Conservation (phyloP, 2,329 filamentous ascomycete species). For the Trichoderma guizhouense region DNA sequence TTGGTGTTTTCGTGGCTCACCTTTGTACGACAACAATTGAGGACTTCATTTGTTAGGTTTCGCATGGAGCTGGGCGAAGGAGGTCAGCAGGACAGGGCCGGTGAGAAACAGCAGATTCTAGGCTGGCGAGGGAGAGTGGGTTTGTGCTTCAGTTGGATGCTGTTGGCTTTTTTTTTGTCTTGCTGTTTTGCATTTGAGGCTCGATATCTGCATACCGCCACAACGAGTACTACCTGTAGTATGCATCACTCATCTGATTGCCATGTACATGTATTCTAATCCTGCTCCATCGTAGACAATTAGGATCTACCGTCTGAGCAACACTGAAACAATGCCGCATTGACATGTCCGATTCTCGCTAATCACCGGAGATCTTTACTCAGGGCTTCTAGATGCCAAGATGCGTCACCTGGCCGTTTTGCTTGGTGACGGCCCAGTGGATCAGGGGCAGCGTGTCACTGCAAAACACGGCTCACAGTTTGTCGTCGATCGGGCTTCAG, state of each 20-base stretch:
- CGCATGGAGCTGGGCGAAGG: not conserved
- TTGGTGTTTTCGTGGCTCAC: not conserved
- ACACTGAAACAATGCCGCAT: not conserved
- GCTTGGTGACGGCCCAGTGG: not conserved
- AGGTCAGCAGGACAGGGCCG: slow-evolving; percentile 15
- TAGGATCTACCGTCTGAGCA: not conserved
- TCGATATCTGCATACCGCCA: slow-evolving; percentile 3
- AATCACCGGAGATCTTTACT: not conserved
- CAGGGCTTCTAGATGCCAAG: not conserved
- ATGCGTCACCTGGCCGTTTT: not conserved
- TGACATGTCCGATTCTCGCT: not conserved
- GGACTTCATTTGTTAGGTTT: not conserved
- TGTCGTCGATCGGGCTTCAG: not conserved
- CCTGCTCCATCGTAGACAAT: not conserved
- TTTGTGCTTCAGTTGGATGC: not conserved
- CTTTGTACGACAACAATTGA: not conserved
- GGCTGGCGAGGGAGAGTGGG: not conserved
- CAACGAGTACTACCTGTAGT: not conserved
- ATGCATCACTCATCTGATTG: not conserved
- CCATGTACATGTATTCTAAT: not conserved
- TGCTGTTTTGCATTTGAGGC: not conserved
- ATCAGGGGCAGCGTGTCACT: not conserved
- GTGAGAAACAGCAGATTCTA: not conserved
- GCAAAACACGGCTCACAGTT: not conserved
- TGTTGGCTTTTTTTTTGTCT: too few relatives aligned